These are phyloP conservation scores for Beauveria varroae DNA, from an alignment of 2,329 filamentous ascomycete species.

Conservation along the genomic window DNA sequence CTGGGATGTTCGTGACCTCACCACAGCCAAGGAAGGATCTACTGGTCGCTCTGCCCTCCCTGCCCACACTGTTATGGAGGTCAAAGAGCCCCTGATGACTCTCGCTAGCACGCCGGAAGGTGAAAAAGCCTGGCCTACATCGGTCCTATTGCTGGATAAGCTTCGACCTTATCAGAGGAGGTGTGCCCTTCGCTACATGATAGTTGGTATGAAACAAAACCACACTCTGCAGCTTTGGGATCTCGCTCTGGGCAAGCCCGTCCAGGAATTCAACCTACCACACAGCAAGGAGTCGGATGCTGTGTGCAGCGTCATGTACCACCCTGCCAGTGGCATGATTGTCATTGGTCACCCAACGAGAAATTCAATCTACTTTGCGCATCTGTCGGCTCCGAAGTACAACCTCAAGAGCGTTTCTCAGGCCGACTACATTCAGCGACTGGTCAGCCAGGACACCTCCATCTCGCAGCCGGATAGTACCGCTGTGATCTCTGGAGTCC, in stretches of 20 bases:
- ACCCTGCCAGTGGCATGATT: constrained; percentile 86
- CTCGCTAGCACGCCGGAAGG: constrained; percentile 77
- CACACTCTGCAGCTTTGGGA: constrained; percentile 98
- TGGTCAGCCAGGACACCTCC: constrained; percentile 62
- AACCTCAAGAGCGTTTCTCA: constrained; percentile 76
- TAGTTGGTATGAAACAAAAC: constrained; percentile 98
- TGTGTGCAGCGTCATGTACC: constrained; percentile 96
- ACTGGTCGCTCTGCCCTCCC: constrained; percentile 45
- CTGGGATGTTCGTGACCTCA: constrained; percentile 88
- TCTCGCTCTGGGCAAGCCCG: constrained; percentile 85
- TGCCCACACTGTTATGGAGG: constrained; percentile 56
- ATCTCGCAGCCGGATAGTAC: constrained; percentile 87
- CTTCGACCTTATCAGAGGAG: constrained; percentile 86
- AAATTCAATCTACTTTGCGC: constrained; percentile 96
- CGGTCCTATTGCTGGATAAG: constrained; percentile 93
- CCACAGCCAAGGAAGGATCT: constrained; percentile 42
- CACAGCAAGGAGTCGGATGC: constrained; percentile 94
- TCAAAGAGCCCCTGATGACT: constrained; percentile 80
- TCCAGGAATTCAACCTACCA: constrained; percentile 93
- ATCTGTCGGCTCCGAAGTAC: constrained; percentile 91
- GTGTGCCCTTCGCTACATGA: constrained; percentile 84
- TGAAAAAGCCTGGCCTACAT: constrained; percentile 96
- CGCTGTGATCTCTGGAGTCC: constrained; percentile 92
- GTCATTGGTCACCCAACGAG: constrained; percentile 92
- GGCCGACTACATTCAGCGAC: constrained; percentile 74